Percentiles rank a stretch among this genome's conserved stretches.
Evolutionary conservation across 257 asterid species (phyloP).

Genomic region (Ilex aquifolium): DNA sequence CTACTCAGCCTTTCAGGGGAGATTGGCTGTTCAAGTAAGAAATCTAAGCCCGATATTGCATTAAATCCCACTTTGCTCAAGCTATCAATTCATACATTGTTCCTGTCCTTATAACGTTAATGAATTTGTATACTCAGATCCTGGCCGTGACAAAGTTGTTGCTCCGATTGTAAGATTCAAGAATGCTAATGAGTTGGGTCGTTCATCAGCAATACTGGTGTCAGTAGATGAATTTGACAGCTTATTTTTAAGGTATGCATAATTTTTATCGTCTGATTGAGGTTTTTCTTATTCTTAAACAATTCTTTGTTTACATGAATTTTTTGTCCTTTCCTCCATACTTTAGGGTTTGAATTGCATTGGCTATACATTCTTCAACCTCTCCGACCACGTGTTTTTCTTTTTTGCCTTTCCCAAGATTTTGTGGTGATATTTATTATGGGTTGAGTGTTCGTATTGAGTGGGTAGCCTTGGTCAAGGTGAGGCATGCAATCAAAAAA

Average conservation of each 20-base stretch:
- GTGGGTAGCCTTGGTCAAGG: too few relatives aligned
- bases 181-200: conserved; percentile 41
- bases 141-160: conserved; percentile 78
- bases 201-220: conserved; percentile 58
- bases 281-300: neutral
- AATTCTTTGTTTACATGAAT: neutral
- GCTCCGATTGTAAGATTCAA: conserved; percentile 69
- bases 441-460: too few relatives aligned
- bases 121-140: conserved; percentile 48
- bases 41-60: conserved; percentile 12
- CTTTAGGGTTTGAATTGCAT: too few relatives aligned
- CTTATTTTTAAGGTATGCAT: conserved; percentile 64
- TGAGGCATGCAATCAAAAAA: too few relatives aligned
- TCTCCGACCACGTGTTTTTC: too few relatives aligned
- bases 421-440: too few relatives aligned
- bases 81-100: neutral
- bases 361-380: too few relatives aligned
- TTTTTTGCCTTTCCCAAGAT: too few relatives aligned
- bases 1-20: conserved; percentile 92
- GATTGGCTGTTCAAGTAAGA: conserved; percentile 96
- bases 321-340: neutral
- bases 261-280: conserved; percentile 5
- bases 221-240: conserved; percentile 69
- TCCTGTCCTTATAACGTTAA: conserved; percentile 11
- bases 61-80: neutral